Base-by-base conservation (phyloP, 2,329 filamentous ascomycete genomes). In the Ophiobolus disseminans region DNA sequence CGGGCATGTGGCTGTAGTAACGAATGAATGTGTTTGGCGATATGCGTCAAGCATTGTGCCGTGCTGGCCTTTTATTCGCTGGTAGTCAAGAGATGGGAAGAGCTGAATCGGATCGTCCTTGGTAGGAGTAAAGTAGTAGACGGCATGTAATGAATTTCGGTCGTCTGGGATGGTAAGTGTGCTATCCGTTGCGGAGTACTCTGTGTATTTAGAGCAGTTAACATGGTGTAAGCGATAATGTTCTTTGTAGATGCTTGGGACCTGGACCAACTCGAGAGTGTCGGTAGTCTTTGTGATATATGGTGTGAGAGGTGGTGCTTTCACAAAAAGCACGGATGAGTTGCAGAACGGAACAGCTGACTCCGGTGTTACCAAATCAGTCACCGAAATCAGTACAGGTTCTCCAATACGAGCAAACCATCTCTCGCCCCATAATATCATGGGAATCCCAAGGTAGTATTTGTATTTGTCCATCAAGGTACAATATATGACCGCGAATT, bases 401-500 rank as follows among this genome's bases (percentile, higher is more conserved):
- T 45, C 42, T 9, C 42, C 35, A 14, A 10, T 17, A 1, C 42
- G 42, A 20, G 42, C 34, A 6, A 30, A 3, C 34, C 35, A 45
- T 14, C 25, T 14, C 16, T 14, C 13, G 10, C 11, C 34, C 42
- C 42, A 45, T 13, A 1, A 13, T 4, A 38, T 16, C 11, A 45
- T 38, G 9, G 32, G 42, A 28, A 45, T 31, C 14, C 32, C 32
- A 4, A 45, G 31, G 25, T 30, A 31, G 13, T 30, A 8, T 13
- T 19, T 39, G 31, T 23, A 31, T 9, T 21, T 22, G 14, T 28
- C 25, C 14, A 30, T 21, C 1, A 38, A n/a, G 3, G 42, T 45
- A 19, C 42, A 45, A 16, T 22, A 45, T 6, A 45, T 37, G 16
- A 31, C 23, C 4, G 42, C 42, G 13, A 38, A 45, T 11, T 20